These are phyloP conservation scores for Gamarada debralockiae DNA, from an alignment of 495 filamentous ascomycete species.

Conservation along the genomic window DNA sequence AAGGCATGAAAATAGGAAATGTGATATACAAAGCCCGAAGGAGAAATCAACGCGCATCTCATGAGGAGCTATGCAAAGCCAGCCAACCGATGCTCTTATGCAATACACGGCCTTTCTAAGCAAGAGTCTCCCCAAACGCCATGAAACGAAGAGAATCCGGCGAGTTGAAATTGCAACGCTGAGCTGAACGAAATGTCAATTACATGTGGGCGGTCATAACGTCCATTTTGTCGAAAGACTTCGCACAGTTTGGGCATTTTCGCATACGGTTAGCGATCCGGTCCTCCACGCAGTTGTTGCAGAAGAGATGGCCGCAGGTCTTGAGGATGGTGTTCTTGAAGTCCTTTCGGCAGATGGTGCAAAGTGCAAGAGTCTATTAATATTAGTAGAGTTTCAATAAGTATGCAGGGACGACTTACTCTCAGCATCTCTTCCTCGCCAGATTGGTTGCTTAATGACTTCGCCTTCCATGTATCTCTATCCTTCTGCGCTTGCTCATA, in stretches of 20 bases:
- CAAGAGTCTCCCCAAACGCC: constrained; percentile 9
- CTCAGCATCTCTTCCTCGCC: constrained; percentile 79
- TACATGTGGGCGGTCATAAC: constrained; percentile 64
- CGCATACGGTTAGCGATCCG: constrained; percentile 81
- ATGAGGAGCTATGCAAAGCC: constrained; percentile 13
- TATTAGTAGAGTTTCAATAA: constrained; percentile 31
- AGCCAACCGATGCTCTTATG: constrained; percentile 16
- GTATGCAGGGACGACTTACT: constrained; percentile 48
- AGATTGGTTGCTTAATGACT: constrained; percentile 72
- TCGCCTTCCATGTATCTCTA: constrained; percentile 75
- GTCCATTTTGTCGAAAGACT: constrained; percentile 85
- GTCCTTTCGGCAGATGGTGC: constrained; percentile 81
- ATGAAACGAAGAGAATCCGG: constrained; percentile 2
- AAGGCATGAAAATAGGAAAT: constrained; percentile 16
- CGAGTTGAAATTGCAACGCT: background rate
- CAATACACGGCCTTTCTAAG: constrained; percentile 21
- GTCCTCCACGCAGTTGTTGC: constrained; percentile 82
- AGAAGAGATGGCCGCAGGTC: constrained; percentile 96
- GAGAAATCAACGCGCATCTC: constrained; percentile 5
- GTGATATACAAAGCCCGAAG: constrained; percentile 11
- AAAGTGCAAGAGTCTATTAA: constrained; percentile 75
- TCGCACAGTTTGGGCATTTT: constrained; percentile 91
- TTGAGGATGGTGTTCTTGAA: constrained; percentile 93
- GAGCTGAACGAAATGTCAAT: constrained; percentile 10
- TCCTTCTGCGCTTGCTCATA: constrained; percentile 73